Evolutionary conservation across 805 yeast species (phyloP).

Genomic region (Cyberlindnera maritima): DNA sequence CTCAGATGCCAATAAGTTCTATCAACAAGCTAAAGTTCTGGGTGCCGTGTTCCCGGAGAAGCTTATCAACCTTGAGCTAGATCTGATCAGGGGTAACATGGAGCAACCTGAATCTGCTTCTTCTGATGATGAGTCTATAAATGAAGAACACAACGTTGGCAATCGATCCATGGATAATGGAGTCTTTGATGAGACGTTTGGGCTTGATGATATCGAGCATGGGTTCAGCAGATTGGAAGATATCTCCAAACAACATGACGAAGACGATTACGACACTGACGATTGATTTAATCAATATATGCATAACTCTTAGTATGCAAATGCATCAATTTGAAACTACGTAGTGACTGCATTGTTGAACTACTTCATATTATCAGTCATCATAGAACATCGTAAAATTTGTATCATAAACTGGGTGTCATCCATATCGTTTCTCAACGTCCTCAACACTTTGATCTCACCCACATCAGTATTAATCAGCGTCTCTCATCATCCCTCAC

Average conservation of each 20-base stretch:
- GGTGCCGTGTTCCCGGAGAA: conserved; percentile 21
- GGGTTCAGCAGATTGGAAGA: not conserved
- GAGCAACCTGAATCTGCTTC: conserved; percentile 1
- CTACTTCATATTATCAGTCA: no score
- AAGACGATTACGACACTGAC: not conserved
- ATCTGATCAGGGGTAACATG: conserved; percentile 11
- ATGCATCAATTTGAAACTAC: no score
- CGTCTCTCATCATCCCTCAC: not conserved
- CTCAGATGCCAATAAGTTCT: conserved; percentile 12
- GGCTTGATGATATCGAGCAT: not conserved
- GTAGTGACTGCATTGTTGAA: no score
- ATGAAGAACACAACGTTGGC: not conserved
- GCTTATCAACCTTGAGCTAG: conserved; percentile 16
- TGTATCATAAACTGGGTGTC: no score
- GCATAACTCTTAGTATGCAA: no score
- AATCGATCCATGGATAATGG: no score
- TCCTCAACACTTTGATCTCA: no score
- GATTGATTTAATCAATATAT: not conserved
- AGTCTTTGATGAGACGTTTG: not conserved
- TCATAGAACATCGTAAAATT: no score
- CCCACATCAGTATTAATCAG: no score
- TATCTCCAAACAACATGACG: not conserved
- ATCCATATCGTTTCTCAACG: no score
- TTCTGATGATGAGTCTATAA: not conserved
- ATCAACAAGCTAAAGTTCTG: conserved; percentile 13